Conservation (phyloP, 768 basidiomycete genomes). For the Amanita rimosa region DNA sequence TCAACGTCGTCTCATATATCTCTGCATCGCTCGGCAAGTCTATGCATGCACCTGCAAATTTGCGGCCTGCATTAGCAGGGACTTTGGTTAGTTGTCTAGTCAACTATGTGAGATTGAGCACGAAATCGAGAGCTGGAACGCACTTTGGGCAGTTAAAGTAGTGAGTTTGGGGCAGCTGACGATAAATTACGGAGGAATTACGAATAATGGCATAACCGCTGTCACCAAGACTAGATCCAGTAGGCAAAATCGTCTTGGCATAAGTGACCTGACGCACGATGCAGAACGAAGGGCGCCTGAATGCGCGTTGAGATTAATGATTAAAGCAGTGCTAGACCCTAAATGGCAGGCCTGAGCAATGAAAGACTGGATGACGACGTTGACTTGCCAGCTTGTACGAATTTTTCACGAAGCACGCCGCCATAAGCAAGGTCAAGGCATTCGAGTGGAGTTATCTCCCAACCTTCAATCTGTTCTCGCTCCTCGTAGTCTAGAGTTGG, state of each 20-base stretch:
- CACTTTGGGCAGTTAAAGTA: conserved; percentile 49
- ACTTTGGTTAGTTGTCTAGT: conserved; percentile 43
- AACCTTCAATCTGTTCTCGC: conserved; percentile 56
- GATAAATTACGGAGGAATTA: conserved; percentile 50
- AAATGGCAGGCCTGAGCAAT: not conserved
- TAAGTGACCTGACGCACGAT: conserved; percentile 38
- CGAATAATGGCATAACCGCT: conserved; percentile 69
- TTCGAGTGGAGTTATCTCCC: conserved; percentile 63
- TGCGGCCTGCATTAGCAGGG: conserved; percentile 29
- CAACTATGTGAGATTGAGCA: conserved; percentile 12
- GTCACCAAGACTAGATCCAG: conserved; percentile 52
- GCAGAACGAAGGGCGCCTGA: conserved; percentile 68
- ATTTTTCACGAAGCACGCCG: conserved; percentile 56
- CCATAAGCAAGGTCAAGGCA: conserved; percentile 66
- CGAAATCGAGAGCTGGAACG: conserved; percentile 8
- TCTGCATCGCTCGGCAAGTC: conserved; percentile 40
- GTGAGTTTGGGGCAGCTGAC: conserved; percentile 36
- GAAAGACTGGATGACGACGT: conserved; percentile 6
- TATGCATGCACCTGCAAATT: conserved; percentile 39
- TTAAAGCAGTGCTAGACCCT: conserved; percentile 83
- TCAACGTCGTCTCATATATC: conserved; percentile 28
- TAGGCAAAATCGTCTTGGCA: conserved; percentile 4
- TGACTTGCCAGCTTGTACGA: conserved; percentile 53
- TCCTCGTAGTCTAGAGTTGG: conserved; percentile 66
- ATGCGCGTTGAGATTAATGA: conserved; percentile 63